Evolutionary conservation across 352 stramenopile genomes (phyloP), one percentile per base, ranked within the genome.

Genomic region (Globisporangium spinosum): DNA sequence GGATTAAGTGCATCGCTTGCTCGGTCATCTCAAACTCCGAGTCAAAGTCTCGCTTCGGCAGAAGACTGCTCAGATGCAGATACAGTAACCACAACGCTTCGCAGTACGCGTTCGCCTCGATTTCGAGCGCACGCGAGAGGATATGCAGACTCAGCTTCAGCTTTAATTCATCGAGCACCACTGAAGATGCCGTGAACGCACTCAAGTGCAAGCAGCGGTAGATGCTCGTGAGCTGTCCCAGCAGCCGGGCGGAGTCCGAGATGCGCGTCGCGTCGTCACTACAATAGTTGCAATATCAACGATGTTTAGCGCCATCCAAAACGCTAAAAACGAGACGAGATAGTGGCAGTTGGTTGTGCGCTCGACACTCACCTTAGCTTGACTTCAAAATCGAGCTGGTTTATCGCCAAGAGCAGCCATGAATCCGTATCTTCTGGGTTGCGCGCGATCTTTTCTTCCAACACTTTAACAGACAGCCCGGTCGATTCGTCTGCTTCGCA

Each of bases 341-440:
- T 6, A 34, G 40, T 17, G 17, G 27, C 22, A 59, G 25, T 1
- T 59, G 32, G 15, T 13, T 65, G 5, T 9, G 12, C 15, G 20
- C 20, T 54, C 60, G 2, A 3, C 23, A 63, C 20, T 58, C 68
- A 45, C 79, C 78, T 83, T 1, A 69, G 35, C 5, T 57, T 69
- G 58, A 78, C 61, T 58, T 84, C 77, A 38, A 89, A 68, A 20
- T 80, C 67, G 45, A 89, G 73, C 29, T 89, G 75, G 45, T 70
- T 70, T 43, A 89, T 76, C 47, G 80, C 78, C n/a, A 89, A 58
- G 58, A 78, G 65, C 27, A 89, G 67, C 80, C 80, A 89, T 1
- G 77, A 75, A 57, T 78, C 70, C 25, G 64, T 75, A 17, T 83
- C 70, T 8, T 38, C 73, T 29, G 77, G 62, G 38, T 72, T 34